Base-by-base conservation (phyloP, 345 rosid genomes). In the Pugionium dolabratum region DNA sequence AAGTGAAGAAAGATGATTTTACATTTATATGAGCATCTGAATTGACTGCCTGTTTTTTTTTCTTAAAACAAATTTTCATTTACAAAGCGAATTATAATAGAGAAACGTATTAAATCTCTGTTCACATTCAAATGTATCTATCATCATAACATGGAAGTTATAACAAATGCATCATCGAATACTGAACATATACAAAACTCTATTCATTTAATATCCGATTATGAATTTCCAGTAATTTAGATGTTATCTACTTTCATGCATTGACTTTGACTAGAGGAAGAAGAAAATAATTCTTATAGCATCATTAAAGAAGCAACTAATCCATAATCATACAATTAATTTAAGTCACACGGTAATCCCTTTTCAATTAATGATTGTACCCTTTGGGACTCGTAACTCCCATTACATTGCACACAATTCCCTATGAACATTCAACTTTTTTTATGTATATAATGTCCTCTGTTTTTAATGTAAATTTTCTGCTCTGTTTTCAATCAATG, bases 321-420 rank as follows among this genome's bases (percentile, higher is more conserved):
- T 18, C 18, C 0, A 18, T 67, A 58, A 73, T 73, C 68, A 60
- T 18, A 32, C 11, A 31, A 9, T 66, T 73, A n/a, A 59, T 18
- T 50, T 25, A 28, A 18, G 2, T 39, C 64, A 72, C 66, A 56
- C 70, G 55, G 43, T 59, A 34, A 51, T 45, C n/a, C 10, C 26
- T 33, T 42, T 1, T 0, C 31, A 54, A 66, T 42, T 48, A 48
- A 18, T 18, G 18, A 18, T 18, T 18, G 36, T 4, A 73, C 66
- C 45, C 67, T 59, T 66, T 66, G 77, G 67, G 4, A 66, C 68
- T 73, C 7, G 59, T 54, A 61, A 67, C 59, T 74, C 73, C 73
- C 46, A 45, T 36, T 52, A 54, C 51, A 66, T 73, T 59, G 67
- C 28, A 73, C 57, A 59, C 77, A 31, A 47, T 63, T 67, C 64